Base-by-base conservation (phyloP, 306 rosid genomes). In the Pterocarpus santalinus region DNA sequence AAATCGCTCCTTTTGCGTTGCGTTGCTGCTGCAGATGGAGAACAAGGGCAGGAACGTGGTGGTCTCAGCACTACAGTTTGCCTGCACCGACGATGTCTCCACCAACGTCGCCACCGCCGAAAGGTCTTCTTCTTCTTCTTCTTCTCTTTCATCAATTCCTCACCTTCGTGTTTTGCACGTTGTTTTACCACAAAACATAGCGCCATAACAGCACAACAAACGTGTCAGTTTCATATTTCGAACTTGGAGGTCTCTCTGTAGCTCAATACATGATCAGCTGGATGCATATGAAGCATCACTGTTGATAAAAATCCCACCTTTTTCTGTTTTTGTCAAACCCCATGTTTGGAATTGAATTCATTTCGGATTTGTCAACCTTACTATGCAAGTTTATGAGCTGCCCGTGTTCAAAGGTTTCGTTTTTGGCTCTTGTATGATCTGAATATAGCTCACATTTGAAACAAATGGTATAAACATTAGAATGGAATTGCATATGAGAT, bases 61-160 rank as follows among this genome's bases (percentile, higher is more conserved):
- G 47, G 94, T 95, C 2, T 93, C 98, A 1, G 97, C 99, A 67
- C 87, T 95, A 52, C 99, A 95, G 80, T 95, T 95, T 81, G 78
- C 94, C 44, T 95, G 99, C 89, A 75, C 95, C 36, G 99, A 95
- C 16, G 93, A 88, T 57, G 79, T 88, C 78, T 80, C 90, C 39
- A 85, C 85, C 55, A 90, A 93, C 75, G 84, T 93, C 32, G 87
- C 90, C 87, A 89, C 97, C 33, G 98, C 97, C 33, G 97, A 95
- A 60, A 91, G 95, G 98, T 95, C 4, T 51, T 60, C 53, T 57
- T 69, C 16, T 11, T 58, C 53, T 5, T 36, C 11, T 46, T 70
- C 13, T 30, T 51, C 56, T 34, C 35, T 72, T 72, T 55, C 35
- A 5, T 1, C 17, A 14, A 5, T 65, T 65, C 36, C 66, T 32